Evolutionary conservation across 306 rosid species (phyloP).

Genomic region (Abrus pulchellus): DNA sequence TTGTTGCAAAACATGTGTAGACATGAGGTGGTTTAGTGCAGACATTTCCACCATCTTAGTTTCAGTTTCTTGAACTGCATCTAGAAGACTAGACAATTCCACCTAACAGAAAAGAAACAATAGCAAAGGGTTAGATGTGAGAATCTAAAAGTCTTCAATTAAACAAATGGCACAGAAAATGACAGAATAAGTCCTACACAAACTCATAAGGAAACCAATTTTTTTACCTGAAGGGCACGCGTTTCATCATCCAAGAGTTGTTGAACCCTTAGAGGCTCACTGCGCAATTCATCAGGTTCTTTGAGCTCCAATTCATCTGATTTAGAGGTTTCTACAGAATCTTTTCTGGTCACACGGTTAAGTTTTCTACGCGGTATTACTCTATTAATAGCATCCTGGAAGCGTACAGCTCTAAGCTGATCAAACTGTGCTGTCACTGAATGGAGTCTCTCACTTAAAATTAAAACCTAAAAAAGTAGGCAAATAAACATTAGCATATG

Average conservation of each 20-base stretch:
- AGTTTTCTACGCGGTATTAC: slow-evolving; percentile 82
- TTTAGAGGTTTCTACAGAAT: slow-evolving; percentile 57
- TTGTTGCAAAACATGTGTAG: slow-evolving; percentile 96
- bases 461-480: slow-evolving; percentile 70
- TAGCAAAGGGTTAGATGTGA: slow-evolving; percentile 20
- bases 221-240: slow-evolving; percentile 90
- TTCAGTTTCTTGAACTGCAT: slow-evolving; percentile 90
- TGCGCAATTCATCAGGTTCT: slow-evolving; percentile 69
- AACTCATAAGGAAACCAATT: slow-evolving; percentile 11
- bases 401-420: slow-evolving; percentile 93
- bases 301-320: slow-evolving; percentile 57
- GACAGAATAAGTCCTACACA: slow-evolving; percentile 27
- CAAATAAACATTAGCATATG: slow-evolving; percentile 31
- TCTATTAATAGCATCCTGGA: slow-evolving; percentile 85
- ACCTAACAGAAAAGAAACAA: slow-evolving; percentile 63
- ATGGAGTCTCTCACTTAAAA: slow-evolving; percentile 93
- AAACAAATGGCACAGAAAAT: slow-evolving; percentile 28
- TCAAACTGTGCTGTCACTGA: slow-evolving; percentile 87
- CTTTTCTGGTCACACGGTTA: slow-evolving; percentile 56
- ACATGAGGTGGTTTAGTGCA: slow-evolving; percentile 91
- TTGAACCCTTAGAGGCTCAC: slow-evolving; percentile 76
- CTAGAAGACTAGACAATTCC: slow-evolving; percentile 82
- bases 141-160: slow-evolving; percentile 43
- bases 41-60: slow-evolving; percentile 99
- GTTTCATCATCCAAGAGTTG: slow-evolving; percentile 95